Evolutionary conservation across 495 filamentous ascomycete genomes (phyloP), one percentile per base, ranked within the genome.

Genomic region (Aspergillus wentii): DNA sequence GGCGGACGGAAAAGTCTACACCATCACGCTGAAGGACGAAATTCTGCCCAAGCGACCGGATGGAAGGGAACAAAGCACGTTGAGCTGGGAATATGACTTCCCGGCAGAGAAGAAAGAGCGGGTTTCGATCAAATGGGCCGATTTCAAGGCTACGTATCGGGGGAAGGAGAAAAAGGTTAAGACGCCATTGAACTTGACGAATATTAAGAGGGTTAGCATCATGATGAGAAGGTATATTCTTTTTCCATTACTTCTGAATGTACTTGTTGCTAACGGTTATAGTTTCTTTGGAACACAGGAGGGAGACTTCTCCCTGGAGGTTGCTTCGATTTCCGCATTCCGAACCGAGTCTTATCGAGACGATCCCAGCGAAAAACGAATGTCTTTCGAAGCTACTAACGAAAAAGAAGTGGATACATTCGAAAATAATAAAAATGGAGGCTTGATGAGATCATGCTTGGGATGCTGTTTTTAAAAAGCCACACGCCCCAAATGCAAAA

Each of bases 251-350:
- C 19, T 30, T 19, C 16, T 16, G 38, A 43, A 6, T 25, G 22
- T 25, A 25, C 22, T 8, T 17, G 3, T 9, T 6, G 7, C 28
- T 27, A 17, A 7, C 16, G 13, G 22, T 15, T 8, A 21, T 47
- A 87, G 82, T 51, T 88, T 86, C 61, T 90, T 90, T 49, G 86
- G 81, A 6, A 68, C 72, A 0, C 86, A 89, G 57, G 64, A 84
- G 44, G 86, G 86, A 11, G 59, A 71, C 9, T 92, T 90, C 44
- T 61, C 53, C 11, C 55, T 92, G 11, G 59, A 67, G 5, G 46
- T 91, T 14, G 50, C 44, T 6, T 75, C 71, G 2, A 74, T 83
- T 33, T 53, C 64, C 5, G 66, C 71, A 0, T 30, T 71, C 29
- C 35, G 52, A n/a, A 45, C 27, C 7, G 44, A 56, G 13, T 21